Evolutionary conservation across 768 basidiomycete genomes (phyloP).

Genomic region (Ephemerocybe angulata): DNA sequence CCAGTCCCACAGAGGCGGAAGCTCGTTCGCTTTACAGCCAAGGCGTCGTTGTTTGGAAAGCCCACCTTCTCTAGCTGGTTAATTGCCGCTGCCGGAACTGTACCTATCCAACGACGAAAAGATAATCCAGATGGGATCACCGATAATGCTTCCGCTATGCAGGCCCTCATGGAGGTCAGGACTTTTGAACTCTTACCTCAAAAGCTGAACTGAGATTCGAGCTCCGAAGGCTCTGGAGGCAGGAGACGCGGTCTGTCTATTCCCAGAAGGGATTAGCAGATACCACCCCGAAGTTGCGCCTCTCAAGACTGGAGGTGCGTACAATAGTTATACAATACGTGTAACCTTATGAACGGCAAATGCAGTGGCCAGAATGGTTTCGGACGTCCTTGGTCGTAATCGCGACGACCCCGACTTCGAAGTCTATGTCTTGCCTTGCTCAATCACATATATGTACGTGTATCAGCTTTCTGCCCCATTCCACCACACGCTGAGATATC

Average conservation of each 20-base stretch:
- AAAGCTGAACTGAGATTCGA: conserved; percentile 5
- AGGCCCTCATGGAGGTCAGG: conserved; percentile 60
- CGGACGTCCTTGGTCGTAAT: conserved; percentile 71
- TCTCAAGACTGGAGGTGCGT: conserved; percentile 77
- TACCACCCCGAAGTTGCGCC: conserved; percentile 87
- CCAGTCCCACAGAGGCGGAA: conserved; percentile 54
- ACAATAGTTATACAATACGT: not conserved
- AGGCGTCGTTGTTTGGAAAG: conserved; percentile 81
- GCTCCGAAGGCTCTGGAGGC: conserved; percentile 58
- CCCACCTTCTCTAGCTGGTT: conserved; percentile 87
- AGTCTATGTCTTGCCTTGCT: conserved; percentile 70
- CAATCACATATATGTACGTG: conserved; percentile 75
- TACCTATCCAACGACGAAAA: conserved; percentile 75
- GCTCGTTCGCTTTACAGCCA: conserved; percentile 82
- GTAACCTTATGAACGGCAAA: not conserved
- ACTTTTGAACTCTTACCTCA: not conserved
- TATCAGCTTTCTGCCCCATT: not conserved
- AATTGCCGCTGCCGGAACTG: conserved; percentile 83
- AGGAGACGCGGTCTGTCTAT: conserved; percentile 78
- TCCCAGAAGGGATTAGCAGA: conserved; percentile 83
- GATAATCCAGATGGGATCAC: conserved; percentile 53
- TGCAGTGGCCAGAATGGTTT: conserved; percentile 75
- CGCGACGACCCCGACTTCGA: conserved; percentile 65
- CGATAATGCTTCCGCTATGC: conserved; percentile 72
- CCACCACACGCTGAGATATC: too few species aligned